Conservation (phyloP, 1,284 basidiomycete species). For the Boletus sp. region DNA sequence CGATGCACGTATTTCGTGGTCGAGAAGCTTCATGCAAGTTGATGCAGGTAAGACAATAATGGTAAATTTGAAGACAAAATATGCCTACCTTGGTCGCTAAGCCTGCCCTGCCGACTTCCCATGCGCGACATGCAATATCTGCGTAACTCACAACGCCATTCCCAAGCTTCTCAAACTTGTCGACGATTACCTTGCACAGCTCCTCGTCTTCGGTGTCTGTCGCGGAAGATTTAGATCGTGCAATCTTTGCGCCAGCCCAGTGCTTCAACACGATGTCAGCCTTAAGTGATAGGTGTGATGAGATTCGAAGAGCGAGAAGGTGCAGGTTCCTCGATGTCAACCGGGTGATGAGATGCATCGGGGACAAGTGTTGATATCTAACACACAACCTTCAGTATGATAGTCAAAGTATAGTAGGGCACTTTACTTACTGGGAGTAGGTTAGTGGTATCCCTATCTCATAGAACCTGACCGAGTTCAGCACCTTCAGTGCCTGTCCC, state of each 20-base stretch:
- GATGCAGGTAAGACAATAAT: neutral
- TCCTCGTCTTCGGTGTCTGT: constrained; percentile 71
- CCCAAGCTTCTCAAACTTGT: constrained; percentile 80
- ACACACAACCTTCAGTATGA: constrained; percentile 2
- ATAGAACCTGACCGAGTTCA: constrained; percentile 91
- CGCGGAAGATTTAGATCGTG: constrained; percentile 63
- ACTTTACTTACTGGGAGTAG: constrained; percentile 74
- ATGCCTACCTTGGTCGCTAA: constrained; percentile 83
- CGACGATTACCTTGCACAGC: constrained; percentile 82
- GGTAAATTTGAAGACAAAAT: neutral
- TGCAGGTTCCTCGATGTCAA: constrained; percentile 90
- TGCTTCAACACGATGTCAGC: constrained; percentile 91
- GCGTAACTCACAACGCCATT: constrained; percentile 86
- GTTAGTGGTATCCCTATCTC: constrained; percentile 95
- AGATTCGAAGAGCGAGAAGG: constrained; percentile 91
- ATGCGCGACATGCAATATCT: constrained; percentile 92
- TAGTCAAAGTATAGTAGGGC: neutral
- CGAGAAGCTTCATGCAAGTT: constrained; percentile 67
- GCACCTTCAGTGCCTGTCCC: constrained; percentile 91
- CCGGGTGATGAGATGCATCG: constrained; percentile 79
- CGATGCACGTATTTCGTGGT: constrained; percentile 86
- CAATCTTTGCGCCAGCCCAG: constrained; percentile 95
- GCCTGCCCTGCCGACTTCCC: constrained; percentile 85
- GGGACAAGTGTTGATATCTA: constrained; percentile 80
- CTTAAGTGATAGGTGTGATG: constrained; percentile 80